Evolutionary conservation across 148 eudicot genomes (phyloP).

Genomic region (Rhododendron henanense): DNA sequence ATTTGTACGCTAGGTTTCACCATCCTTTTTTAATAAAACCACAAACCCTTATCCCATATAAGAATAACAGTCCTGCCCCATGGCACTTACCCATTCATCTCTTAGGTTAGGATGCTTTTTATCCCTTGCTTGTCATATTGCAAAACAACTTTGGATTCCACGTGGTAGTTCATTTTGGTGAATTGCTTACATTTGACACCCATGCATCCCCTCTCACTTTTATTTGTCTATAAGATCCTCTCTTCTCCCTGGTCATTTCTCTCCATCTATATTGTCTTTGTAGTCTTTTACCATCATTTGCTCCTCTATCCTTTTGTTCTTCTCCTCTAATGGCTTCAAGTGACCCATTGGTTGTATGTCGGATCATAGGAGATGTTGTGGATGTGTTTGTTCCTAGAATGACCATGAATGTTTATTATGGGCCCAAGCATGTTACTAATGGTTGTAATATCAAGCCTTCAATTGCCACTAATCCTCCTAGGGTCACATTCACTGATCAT

Average conservation of each 20-base stretch:
- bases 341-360: slow-evolving; percentile 40
- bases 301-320: not conserved
- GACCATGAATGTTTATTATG: slow-evolving; percentile 36
- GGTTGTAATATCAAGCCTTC: slow-evolving; percentile 57
- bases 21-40: not conserved
- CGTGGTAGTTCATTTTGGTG: not conserved
- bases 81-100: not conserved
- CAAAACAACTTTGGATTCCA: not conserved
- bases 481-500: slow-evolving; percentile 32
- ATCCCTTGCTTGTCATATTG: not conserved
- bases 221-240: not conserved
- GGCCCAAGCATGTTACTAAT: slow-evolving; percentile 39
- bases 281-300: no score
- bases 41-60: not conserved
- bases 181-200: slow-evolving; percentile 6
- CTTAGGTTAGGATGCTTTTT: not conserved
- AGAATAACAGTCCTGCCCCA: not conserved
- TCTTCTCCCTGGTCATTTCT: not conserved
- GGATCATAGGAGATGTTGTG: slow-evolving; percentile 55
- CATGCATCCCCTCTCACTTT: slow-evolving; percentile 3
- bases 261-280: not conserved
- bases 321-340: slow-evolving; percentile 27
- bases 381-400: slow-evolving; percentile 47
- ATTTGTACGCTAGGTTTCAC: not conserved
- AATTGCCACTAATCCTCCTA: slow-evolving; percentile 32